Evolutionary conservation across 352 stramenopile species (phyloP).

Genomic region (Pythium periplocum): DNA sequence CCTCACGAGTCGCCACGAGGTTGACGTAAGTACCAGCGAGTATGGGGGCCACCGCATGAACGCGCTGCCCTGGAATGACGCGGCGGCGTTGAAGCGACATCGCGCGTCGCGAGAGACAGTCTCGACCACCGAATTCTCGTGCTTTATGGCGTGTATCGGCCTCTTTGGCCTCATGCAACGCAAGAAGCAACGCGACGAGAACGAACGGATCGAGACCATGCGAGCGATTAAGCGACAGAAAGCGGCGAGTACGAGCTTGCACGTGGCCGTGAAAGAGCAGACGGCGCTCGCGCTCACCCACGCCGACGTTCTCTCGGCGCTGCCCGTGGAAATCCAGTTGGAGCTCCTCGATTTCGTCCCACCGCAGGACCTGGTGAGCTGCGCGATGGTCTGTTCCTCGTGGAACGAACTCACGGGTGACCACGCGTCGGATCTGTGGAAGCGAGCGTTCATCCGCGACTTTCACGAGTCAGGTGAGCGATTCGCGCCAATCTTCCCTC

Average conservation of each 20-base stretch:
- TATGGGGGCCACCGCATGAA: background rate
- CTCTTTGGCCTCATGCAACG: slow-evolving; percentile 58
- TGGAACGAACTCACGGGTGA: slow-evolving; percentile 34
- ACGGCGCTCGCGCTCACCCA: background rate
- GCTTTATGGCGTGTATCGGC: slow-evolving; percentile 49
- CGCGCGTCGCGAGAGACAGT: slow-evolving; percentile 14
- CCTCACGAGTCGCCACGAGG: slow-evolving; percentile 2
- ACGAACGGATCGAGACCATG: slow-evolving; percentile 7
- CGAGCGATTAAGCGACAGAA: background rate
- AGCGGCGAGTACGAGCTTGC: background rate
- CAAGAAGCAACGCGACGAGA: slow-evolving; percentile 32
- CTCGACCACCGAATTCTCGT: slow-evolving; percentile 45
- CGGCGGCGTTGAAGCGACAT: slow-evolving; percentile 14
- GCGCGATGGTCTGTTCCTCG: slow-evolving; percentile 31
- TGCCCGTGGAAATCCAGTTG: slow-evolving; percentile 39
- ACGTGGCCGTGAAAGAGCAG: background rate
- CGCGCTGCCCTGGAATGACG: slow-evolving; percentile 13
- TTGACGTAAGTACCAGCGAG: background rate
- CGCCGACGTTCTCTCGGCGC: slow-evolving; percentile 12
- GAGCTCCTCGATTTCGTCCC: slow-evolving; percentile 53
- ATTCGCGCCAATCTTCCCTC: slow-evolving; percentile 44
- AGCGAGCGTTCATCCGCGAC: slow-evolving; percentile 43
- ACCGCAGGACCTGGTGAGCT: slow-evolving; percentile 36
- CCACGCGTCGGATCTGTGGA: slow-evolving; percentile 38
- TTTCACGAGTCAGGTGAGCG: slow-evolving; percentile 43